Conservation (phyloP, 306 rosid species). For the Castanea sativa region DNA sequence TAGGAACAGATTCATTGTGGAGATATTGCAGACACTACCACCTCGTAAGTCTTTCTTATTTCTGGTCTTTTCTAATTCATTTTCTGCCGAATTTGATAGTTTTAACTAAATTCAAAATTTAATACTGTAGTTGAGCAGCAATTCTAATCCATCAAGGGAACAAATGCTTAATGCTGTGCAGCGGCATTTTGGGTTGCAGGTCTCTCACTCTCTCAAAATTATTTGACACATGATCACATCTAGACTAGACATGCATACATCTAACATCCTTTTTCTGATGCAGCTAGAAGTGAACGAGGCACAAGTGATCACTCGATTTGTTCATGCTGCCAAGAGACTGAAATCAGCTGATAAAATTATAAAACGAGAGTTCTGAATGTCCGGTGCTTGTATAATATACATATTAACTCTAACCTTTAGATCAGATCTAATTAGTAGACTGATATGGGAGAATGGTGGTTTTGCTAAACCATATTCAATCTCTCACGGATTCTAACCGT, state of each 20-base stretch:
- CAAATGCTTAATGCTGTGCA: conserved; percentile 40
- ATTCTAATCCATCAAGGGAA: conserved; percentile 41
- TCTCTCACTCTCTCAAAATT: conserved; percentile 2
- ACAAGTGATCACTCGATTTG: conserved; percentile 44
- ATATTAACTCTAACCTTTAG: conserved; percentile 40
- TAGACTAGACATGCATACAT: neutral
- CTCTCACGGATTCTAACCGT: conserved; percentile 22
- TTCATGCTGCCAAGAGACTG: conserved; percentile 44
- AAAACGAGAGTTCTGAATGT: conserved; percentile 15
- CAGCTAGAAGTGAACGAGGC: conserved; percentile 48
- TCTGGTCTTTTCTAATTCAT: neutral
- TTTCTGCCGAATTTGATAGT: neutral
- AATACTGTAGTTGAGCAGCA: conserved; percentile 34
- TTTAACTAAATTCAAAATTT: neutral
- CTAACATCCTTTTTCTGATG: neutral
- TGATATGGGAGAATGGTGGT: conserved; percentile 17
- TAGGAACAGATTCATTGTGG: conserved; percentile 54
- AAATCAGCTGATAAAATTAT: conserved; percentile 17
- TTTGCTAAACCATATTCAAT: neutral
- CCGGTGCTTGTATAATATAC: conserved; percentile 29
- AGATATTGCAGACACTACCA: conserved; percentile 60
- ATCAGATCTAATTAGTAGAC: conserved; percentile 32
- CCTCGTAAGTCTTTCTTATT: conserved; percentile 46
- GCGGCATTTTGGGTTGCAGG: conserved; percentile 54
- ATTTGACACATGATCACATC: neutral